Base-by-base conservation (phyloP, 1,139 yeast species). In the Waltiozyma sp. region DNA sequence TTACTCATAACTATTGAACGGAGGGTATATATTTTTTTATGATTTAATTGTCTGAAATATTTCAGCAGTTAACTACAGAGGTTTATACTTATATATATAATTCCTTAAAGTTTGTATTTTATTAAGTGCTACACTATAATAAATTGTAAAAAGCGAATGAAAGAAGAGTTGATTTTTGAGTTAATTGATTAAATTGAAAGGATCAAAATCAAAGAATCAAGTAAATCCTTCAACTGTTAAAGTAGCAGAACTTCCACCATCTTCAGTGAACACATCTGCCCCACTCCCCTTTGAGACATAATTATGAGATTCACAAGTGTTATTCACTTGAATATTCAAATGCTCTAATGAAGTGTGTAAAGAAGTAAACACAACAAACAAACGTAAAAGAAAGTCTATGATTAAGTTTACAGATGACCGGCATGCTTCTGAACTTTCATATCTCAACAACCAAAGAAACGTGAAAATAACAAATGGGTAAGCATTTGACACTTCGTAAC, bases 401-500 rank as follows among this genome's bases (percentile, higher is more conserved):
- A 64, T 45, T 31, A 52, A 47, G 35, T 56, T 54, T 3, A 65
- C 45, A 2, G 71, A 64, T 15, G 56, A 49, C 38, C 70, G 62
- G 43, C 70, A 62, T 14, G 66, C 62, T 34, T 62, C 65, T 0
- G 77, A 72, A 43, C 62, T 61, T 41, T 72, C 77, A 31, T 71
- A 57, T 45, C 76, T 58, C 26, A 71, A 51, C 5, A 62, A 57
- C 59, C 69, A 64, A 4, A 72, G 56, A 38, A 69, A 58, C 3
- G 54, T 41, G 49, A 71, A 72, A 11, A 66, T 58, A 10, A 65
- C 53, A 16, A 68, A 49, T 3, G 62, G 57, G 41, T 62, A 63
- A 1, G 58, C 49, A 4, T 61, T 55, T 0, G 50, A 49, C 18
- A 41, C 15, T 1, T n/a, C 23, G 6, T 54, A 37, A 16, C 62